Conservation (phyloP, 1,284 basidiomycete genomes). For the Albatrellus sp. region DNA sequence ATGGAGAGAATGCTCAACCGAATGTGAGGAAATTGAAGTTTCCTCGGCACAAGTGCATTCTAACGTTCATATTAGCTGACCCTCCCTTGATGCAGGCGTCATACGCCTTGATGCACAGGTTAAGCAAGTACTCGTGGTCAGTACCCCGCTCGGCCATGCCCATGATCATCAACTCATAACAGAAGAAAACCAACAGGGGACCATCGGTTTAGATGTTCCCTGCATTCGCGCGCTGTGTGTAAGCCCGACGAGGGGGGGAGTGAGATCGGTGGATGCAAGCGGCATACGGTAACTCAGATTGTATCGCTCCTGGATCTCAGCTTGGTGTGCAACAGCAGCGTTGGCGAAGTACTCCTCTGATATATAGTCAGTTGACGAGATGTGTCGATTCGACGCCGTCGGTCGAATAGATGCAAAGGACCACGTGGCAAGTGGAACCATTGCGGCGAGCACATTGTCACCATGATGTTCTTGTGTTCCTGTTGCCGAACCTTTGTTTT, state of each 20-base stretch:
- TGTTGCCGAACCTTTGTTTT: constrained; percentile 11
- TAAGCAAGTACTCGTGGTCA: constrained; percentile 50
- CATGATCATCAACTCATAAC: constrained; percentile 44
- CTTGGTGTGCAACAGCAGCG: constrained; percentile 55
- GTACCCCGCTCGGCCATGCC: constrained; percentile 50
- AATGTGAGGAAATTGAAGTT: constrained; percentile 47
- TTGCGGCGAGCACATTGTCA: constrained; percentile 65
- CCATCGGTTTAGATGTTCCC: constrained; percentile 69
- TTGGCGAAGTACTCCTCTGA: constrained; percentile 66
- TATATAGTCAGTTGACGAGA: constrained; percentile 5
- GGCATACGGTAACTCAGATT: constrained; percentile 55
- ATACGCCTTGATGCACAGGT: constrained; percentile 60
- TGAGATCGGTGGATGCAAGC: background rate
- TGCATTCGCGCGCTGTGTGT: constrained; percentile 13
- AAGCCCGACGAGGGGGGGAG: background rate
- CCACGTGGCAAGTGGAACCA: constrained; percentile 72
- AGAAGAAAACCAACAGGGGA: constrained; percentile 59
- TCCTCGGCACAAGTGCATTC: constrained; percentile 70
- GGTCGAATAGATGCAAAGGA: constrained; percentile 45
- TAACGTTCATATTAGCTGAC: constrained; percentile 53
- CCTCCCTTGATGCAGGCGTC: constrained; percentile 50
- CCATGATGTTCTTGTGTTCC: constrained; percentile 58
- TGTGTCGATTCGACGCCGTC: constrained; percentile 25
- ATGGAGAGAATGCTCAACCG: background rate
- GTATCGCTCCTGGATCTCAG: constrained; percentile 65